Evolutionary conservation across 129 eudicot genomes (phyloP), one percentile per base, ranked within the genome.

Genomic region (Arctium minus): DNA sequence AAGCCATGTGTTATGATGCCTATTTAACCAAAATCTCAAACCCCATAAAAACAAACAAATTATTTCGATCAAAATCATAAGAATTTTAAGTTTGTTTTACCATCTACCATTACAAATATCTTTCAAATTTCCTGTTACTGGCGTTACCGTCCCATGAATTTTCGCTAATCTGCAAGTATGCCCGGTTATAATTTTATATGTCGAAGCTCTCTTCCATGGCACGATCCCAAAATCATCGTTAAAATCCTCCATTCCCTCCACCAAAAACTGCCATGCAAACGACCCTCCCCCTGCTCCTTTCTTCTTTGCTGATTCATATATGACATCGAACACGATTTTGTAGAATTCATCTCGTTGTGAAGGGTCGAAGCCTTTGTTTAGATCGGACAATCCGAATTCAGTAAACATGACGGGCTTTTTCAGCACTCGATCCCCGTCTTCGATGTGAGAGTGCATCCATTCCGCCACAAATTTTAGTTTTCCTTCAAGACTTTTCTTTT

Each of bases 231-330:
- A 96, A 73, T 93, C 97, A 50, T 96, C 99, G 38, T 90, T 89
- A 69, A 74, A 93, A 27, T 91, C 92, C 18, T 93, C 97, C 99
- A 96, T 93, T 75, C 97, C 97, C 71, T 89, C 94, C 5, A 93
- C 99, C 29, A 96, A 88, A 82, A 93, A 93, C 87, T 96, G 99
- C 99, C 99, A 96, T 1, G 96, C 88, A 38, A 96, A 89, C 17
- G 98, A 88, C 83, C 99, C 99, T 0, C 88, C 97, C 2, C 99
- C 99, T 0, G 97, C 86, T 69, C 87, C 87, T 60, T 89, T 90
- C 72, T 79, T 89, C 86, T 86, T 86, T 2, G 99, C 98, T 1
- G 97, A 96, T 76, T 96, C 88, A 80, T 93, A 88, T 32, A 96
- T 87, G 50, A 91, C 77, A 56, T 93, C 95, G 4, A 93, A 91